Percentiles rank a stretch among this genome's conserved stretches.
phyloP scores from a whole-genome alignment of 768 basidiomycete species.

The Lenzites betulinus region DNA sequence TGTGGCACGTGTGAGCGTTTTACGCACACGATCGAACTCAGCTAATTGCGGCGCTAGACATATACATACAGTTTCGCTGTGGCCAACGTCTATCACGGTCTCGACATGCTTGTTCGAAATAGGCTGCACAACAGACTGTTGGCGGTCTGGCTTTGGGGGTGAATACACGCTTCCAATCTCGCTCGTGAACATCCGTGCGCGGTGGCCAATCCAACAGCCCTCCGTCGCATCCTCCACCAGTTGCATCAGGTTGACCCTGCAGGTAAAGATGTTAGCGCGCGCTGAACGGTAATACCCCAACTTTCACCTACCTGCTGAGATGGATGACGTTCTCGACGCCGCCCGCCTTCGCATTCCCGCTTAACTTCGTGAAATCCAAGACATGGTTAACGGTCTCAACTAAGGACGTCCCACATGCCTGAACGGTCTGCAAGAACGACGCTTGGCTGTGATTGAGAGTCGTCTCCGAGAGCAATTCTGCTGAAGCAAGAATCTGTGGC shows the following conservation, averaged over 20 bases:
- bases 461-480: slow-evolving; percentile 88
- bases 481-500: slow-evolving; percentile 82
- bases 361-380: slow-evolving; percentile 92
- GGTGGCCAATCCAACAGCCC: slow-evolving; percentile 92
- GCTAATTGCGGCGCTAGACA: background rate
- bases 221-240: slow-evolving; percentile 89
- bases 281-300: background rate
- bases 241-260: slow-evolving; percentile 73
- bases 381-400: slow-evolving; percentile 98
- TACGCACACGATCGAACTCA: background rate
- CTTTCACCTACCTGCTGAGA: slow-evolving; percentile 54
- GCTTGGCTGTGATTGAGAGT: slow-evolving; percentile 76
- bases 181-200: slow-evolving; percentile 74
- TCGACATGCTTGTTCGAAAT: slow-evolving; percentile 60
- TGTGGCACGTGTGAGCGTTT: slow-evolving; percentile 30
- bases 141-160: slow-evolving; percentile 63
- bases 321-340: slow-evolving; percentile 77
- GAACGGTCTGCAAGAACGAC: slow-evolving; percentile 90
- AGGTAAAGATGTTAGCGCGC: background rate
- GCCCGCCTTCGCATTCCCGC: slow-evolving; percentile 79
- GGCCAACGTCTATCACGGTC: slow-evolving; percentile 85
- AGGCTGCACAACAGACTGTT: slow-evolving; percentile 36
- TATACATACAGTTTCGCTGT: slow-evolving; percentile 59
- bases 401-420: slow-evolving; percentile 92
- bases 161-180: slow-evolving; percentile 93